phyloP scores from a whole-genome alignment of 2,329 filamentous ascomycete species.

The Tympanopsis confertula region DNA sequence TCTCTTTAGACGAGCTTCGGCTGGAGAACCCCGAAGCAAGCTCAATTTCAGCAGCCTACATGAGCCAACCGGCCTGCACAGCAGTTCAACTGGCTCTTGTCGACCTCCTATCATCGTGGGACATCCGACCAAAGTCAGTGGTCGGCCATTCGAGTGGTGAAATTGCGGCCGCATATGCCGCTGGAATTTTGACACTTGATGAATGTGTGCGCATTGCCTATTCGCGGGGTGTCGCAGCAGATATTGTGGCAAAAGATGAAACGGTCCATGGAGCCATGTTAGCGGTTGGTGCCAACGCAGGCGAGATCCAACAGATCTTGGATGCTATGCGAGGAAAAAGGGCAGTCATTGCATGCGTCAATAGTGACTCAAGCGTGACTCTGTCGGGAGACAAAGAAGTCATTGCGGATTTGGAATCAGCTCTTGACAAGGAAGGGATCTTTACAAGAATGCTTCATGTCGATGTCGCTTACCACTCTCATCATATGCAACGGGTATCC shows the following conservation, averaged over 20 bases:
- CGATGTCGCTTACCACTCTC: background rate
- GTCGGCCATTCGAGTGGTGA: constrained; percentile 10
- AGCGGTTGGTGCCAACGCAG: background rate
- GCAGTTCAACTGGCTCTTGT: constrained; percentile 6
- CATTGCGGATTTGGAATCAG: background rate
- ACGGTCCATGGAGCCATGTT: background rate
- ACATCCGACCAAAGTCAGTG: constrained; percentile 4
- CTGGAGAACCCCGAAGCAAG: too few relatives aligned
- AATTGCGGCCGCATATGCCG: constrained; percentile 7
- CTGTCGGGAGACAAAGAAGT: background rate
- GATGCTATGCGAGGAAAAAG: background rate
- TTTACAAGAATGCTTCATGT: background rate
- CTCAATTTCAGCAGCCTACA: too few relatives aligned
- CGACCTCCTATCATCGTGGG: constrained; percentile 3
- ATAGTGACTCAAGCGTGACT: background rate
- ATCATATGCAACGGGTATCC: background rate
- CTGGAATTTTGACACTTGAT: constrained; percentile 1
- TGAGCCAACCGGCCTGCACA: constrained; percentile 6
- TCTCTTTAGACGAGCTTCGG: too few relatives aligned
- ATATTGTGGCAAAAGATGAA: background rate
- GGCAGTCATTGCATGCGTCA: background rate
- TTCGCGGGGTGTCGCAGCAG: background rate
- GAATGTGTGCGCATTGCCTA: background rate
- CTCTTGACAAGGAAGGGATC: background rate
- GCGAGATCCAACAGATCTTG: background rate